These are phyloP conservation scores for Metschnikowia gelsemii DNA, from an alignment of 805 yeast genomes.

Conservation along the genomic window DNA sequence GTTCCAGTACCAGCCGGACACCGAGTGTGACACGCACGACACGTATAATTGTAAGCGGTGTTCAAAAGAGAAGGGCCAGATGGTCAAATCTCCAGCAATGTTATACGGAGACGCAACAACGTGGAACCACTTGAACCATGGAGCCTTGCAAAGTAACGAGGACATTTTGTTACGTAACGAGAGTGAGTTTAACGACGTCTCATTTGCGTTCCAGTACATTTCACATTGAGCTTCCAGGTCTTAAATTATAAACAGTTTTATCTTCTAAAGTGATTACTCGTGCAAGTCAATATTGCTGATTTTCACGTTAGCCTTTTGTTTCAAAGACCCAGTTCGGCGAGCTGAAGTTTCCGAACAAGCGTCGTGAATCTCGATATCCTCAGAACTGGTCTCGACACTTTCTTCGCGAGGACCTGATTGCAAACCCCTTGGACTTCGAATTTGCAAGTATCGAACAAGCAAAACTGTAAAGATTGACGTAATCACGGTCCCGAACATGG, in stretches of 20 bases:
- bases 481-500: slow-evolving; percentile 53
- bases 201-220: slow-evolving; percentile 89
- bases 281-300: not conserved
- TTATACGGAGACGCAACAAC: slow-evolving; percentile 96
- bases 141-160: slow-evolving; percentile 60
- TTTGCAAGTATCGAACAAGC: slow-evolving; percentile 44
- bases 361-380: not conserved
- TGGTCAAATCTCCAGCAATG: slow-evolving; percentile 74
- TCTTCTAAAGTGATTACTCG: not conserved
- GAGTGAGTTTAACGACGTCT: slow-evolving; percentile 60
- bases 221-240: slow-evolving; percentile 57
- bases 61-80: slow-evolving; percentile 48
- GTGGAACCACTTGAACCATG: slow-evolving; percentile 86
- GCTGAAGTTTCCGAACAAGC: not conserved
- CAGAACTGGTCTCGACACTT: not conserved
- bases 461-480: slow-evolving; percentile 42
- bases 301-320: not conserved
- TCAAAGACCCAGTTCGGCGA: not conserved
- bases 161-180: slow-evolving; percentile 81
- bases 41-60: slow-evolving; percentile 89
- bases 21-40: slow-evolving; percentile 88
- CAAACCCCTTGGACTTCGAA: not conserved
- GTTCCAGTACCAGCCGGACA: slow-evolving; percentile 65
- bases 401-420: not conserved
- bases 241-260: not conserved